These are phyloP conservation scores for Gastrolobium bilobum DNA, from an alignment of 306 rosid genomes.

Conservation along the genomic window DNA sequence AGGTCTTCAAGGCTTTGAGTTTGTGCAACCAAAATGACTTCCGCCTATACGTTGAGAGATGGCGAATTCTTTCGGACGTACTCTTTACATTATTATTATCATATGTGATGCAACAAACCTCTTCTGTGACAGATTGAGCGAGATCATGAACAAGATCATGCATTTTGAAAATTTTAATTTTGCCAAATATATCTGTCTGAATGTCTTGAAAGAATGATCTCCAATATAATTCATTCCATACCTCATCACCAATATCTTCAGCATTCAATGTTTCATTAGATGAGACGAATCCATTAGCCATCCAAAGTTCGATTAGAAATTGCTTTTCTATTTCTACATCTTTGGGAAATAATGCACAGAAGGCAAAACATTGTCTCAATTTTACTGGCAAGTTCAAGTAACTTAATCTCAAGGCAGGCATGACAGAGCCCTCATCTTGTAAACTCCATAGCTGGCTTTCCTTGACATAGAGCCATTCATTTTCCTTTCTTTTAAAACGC, in stretches of 20 bases:
- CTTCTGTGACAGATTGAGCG: conserved; percentile 13
- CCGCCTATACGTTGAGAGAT: background rate
- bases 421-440: background rate
- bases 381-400: conserved; percentile 18
- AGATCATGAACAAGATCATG: conserved; percentile 48
- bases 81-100: background rate
- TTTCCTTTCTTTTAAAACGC: conserved; percentile 8
- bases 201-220: conserved; percentile 46
- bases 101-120: background rate
- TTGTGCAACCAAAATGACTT: no score
- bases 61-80: background rate
- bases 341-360: conserved; percentile 26
- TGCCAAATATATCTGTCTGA: background rate
- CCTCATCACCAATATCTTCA: conserved; percentile 32
- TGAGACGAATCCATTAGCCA: conserved; percentile 42
- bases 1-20: background rate
- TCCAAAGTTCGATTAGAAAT: conserved; percentile 22
- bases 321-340: background rate
- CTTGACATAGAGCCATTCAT: conserved; percentile 1
- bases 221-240: conserved; percentile 42
- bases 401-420: conserved; percentile 23
- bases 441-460: conserved; percentile 32
- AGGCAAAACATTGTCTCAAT: conserved; percentile 36
- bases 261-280: background rate
- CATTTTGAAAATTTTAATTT: conserved; percentile 13